phyloP scores from a whole-genome alignment of 305 asterid species.

The Fraxinus sp. region DNA sequence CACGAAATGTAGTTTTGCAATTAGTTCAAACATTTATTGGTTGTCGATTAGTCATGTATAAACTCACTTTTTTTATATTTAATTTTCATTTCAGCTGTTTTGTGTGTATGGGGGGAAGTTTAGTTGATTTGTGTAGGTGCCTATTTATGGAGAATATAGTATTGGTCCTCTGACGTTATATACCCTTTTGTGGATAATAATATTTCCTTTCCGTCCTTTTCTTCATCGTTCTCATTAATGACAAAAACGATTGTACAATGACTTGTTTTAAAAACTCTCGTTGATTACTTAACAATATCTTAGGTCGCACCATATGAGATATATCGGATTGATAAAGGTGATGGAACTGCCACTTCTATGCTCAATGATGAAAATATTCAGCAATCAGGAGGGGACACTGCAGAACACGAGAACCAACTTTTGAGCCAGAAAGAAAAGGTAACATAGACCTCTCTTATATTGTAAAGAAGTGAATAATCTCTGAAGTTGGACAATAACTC shows the following conservation, averaged over 20 bases:
- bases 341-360: constrained; percentile 32
- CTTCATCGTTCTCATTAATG: background rate
- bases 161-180: background rate
- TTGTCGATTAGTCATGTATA: background rate
- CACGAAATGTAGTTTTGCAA: background rate
- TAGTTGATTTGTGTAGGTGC: background rate
- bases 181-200: background rate
- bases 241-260: background rate
- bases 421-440: constrained; percentile 48
- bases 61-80: background rate
- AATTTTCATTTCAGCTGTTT: background rate
- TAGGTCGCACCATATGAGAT: constrained; percentile 85
- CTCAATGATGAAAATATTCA: constrained; percentile 40
- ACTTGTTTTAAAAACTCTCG: constrained; percentile 1
- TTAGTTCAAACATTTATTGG: background rate
- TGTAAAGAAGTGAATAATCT: background rate
- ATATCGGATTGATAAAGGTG: constrained; percentile 60
- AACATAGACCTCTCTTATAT: constrained; percentile 13
- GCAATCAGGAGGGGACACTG: constrained; percentile 44
- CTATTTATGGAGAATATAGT: background rate
- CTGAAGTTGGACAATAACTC: background rate
- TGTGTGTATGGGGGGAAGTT: background rate
- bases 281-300: constrained; percentile 22
- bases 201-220: background rate
- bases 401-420: constrained; percentile 38